These are phyloP conservation scores for Sporothrix humicola DNA, from an alignment of 2,329 filamentous ascomycete genomes.

Conservation along the genomic window DNA sequence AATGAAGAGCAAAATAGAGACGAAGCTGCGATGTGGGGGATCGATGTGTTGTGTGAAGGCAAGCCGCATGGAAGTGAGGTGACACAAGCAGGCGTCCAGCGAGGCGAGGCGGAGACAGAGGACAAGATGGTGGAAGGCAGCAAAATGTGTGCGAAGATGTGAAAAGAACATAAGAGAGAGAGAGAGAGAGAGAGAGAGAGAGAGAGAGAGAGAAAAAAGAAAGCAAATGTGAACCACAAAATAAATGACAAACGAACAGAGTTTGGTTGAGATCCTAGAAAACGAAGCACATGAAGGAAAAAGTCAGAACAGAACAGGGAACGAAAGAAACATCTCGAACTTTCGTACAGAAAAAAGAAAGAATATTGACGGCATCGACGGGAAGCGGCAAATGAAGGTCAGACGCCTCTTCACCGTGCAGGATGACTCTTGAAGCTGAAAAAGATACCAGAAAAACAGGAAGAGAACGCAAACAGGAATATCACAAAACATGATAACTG, in stretches of 20 bases:
- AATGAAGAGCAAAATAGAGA: not conserved
- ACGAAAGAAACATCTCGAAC: not conserved
- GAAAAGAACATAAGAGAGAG: too few relatives aligned
- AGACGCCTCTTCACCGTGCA: not conserved
- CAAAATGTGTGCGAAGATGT: not conserved
- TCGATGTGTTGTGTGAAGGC: not conserved
- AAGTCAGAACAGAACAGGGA: too few relatives aligned
- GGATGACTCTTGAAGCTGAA: not conserved
- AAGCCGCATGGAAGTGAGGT: not conserved
- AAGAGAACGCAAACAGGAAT: not conserved
- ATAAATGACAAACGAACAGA: too few relatives aligned
- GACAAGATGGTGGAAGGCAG: not conserved
- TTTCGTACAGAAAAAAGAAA: too few relatives aligned
- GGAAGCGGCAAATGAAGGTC: not conserved
- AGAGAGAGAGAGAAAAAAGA: not conserved
- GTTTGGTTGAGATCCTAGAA: too few relatives aligned
- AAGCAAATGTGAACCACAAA: not conserved
- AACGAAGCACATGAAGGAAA: not conserved
- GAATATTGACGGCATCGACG: not conserved
- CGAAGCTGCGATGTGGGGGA: constrained; percentile 6
- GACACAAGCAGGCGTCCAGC: not conserved
- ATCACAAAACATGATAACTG: constrained; percentile 5
- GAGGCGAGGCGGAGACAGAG: not conserved
- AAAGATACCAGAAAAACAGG: not conserved
- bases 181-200: too few relatives aligned